Evolutionary conservation across 768 basidiomycete genomes (phyloP).

Genomic region (Termitomyces sp.): DNA sequence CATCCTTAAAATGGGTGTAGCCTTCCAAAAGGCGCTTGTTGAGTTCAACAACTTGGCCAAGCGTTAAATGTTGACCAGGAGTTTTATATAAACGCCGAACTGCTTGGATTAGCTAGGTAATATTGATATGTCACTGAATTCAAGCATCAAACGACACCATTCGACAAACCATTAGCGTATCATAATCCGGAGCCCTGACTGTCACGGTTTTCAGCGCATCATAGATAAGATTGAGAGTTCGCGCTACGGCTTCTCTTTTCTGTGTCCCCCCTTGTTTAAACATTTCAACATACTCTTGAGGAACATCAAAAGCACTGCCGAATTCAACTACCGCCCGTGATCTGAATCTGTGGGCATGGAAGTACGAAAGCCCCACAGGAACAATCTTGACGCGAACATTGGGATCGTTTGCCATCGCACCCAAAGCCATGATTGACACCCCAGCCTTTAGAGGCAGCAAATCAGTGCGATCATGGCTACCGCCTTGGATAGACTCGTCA

Average conservation of each 20-base stretch:
- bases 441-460: slow-evolving; percentile 96
- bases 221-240: slow-evolving; percentile 87
- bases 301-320: slow-evolving; percentile 87
- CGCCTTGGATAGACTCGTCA: slow-evolving; percentile 48
- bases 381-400: slow-evolving; percentile 87
- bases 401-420: slow-evolving; percentile 92
- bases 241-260: slow-evolving; percentile 87
- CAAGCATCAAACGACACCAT: neutral
- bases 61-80: slow-evolving; percentile 87
- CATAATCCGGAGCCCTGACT: slow-evolving; percentile 92
- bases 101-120: slow-evolving; percentile 83
- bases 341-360: slow-evolving; percentile 82
- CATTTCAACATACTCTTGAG: slow-evolving; percentile 80
- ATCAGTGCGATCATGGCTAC: slow-evolving; percentile 96
- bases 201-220: slow-evolving; percentile 95
- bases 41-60: slow-evolving; percentile 94
- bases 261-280: slow-evolving; percentile 84
- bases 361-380: slow-evolving; percentile 73
- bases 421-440: slow-evolving; percentile 95
- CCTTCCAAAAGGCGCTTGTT: slow-evolving; percentile 91
- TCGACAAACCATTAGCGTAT: slow-evolving; percentile 85
- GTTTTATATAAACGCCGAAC: slow-evolving; percentile 90
- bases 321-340: slow-evolving; percentile 98
- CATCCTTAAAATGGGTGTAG: slow-evolving; percentile 88
- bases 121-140: neutral